Base-by-base conservation (phyloP, 768 basidiomycete species). In the Asterophora lycoperdoides region DNA sequence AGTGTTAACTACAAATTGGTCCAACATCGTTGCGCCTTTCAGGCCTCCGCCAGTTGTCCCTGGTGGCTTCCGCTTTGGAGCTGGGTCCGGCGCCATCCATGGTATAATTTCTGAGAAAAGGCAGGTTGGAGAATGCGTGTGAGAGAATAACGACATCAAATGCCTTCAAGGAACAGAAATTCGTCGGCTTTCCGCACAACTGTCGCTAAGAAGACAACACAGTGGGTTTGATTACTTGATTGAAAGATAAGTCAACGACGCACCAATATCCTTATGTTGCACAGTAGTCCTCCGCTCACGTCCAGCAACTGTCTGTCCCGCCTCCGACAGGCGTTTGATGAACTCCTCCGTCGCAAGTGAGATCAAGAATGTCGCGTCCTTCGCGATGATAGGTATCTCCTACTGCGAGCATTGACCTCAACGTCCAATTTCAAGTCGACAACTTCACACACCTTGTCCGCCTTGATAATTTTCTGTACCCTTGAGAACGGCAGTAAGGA, bases 321-420 rank as follows among this genome's bases (percentile, higher is more conserved):
- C 85, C 48, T 85, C 80, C 28, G 79, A 76, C 23, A 94, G 68
- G 42, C 83, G 77, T 63, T 80, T 83, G 44, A 94, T 84, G 55
- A 95, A 94, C 64, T 91, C 86, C 66, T 95, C 93, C 47, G 93
- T 84, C 5, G 91, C 91, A 20, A 91, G 69, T 17, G 88, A 81
- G 39, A 94, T 84, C 53, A 92, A 66, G 56, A 90, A 82, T 0
- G 81, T 77, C 18, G 89, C 90, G 45, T 94, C 92, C 61, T 74
- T 83, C 9, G 84, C 82, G 4, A 90, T 72, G 35, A 82, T 81
- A 0, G 86, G 83, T 44, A 92, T 76, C 38, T 91, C 89, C 89
- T 91, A 23, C 23, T 23, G 23, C 23, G 30, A 32, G 52, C 40
- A 17, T 14, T 19, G 23, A 19, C 15, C 17, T 26, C 45, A 52